Base-by-base conservation (phyloP, 2,329 filamentous ascomycete species). In the Paracorniculantispora psalliotae region DNA sequence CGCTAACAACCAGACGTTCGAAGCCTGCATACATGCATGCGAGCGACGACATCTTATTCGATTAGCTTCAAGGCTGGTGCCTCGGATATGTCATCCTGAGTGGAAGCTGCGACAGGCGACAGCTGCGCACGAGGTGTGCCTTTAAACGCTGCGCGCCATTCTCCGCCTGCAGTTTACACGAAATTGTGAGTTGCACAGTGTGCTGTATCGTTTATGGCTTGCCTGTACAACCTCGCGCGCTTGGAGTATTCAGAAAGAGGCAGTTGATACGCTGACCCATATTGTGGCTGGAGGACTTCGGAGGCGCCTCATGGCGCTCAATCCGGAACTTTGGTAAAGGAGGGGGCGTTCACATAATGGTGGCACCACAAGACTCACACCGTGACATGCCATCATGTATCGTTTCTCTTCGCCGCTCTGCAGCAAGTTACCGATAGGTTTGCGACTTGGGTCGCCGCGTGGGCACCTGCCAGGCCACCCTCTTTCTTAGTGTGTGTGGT, bases 291-390 rank as follows among this genome's bases (percentile, higher is more conserved):
- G 43, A 23, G 41, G 25, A 25, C 39, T 10, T 58, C n/a, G 49
- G 17, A 49, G 43, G 57, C 19, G 60, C 39, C 56, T 60, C 50
- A 60, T 60, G 21, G 54, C 26, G 13, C 47, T 23, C 21, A 12
- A 26, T 10, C 37, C 26, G 15, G 13, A 44, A 37, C 43, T 23
- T 41, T 35, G 44, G 19, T 30, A 15, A 44, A 41, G 33, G 12
- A 30, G 43, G 47, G 21, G 13, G 15, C n/a, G n/a, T 13, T 44
- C 4, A 15, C 21, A 19, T 37, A 33, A 10, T 30, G 35, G 12
- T 21, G 25, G 23, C 25, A 17, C 17, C 7, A 43, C 25, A 21
- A 17, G 49, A 35, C 30, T 37, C 19, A 50, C 48, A 28, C n/a
- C 47, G 30, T 23, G 47, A 28, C 47, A 23, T 50, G 28, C 47